phyloP scores from a whole-genome alignment of 2,329 filamentous ascomycete genomes.

The Aspergillus fructus region DNA sequence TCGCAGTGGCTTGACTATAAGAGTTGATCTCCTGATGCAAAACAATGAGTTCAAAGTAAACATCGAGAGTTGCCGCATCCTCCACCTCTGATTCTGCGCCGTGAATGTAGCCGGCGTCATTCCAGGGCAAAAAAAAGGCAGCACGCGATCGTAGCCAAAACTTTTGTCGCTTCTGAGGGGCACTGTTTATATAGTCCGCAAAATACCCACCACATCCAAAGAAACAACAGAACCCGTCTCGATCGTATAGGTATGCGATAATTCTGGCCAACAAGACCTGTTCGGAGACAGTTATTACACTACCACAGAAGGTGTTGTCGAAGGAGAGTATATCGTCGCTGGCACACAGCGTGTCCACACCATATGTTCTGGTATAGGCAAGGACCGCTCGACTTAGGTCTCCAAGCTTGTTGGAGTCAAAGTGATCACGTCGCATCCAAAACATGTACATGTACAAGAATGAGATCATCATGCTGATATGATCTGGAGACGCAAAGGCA shows the following conservation, averaged over 20 bases:
- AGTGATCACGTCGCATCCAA: constrained; percentile 11
- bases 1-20: not conserved
- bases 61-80: constrained; percentile 8
- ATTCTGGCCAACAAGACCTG: constrained; percentile 12
- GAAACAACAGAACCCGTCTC: constrained; percentile 13
- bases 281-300: not conserved
- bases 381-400: constrained; percentile 4
- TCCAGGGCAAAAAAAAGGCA: constrained; percentile 2
- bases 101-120: not conserved
- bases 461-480: constrained; percentile 13
- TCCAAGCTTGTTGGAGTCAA: constrained; percentile 3
- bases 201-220: constrained; percentile 14
- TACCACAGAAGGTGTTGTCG: not conserved
- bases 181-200: constrained; percentile 5
- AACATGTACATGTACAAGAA: constrained; percentile 16
- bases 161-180: not conserved
- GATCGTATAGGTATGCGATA: constrained; percentile 12
- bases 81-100: not conserved
- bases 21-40: constrained; percentile 13
- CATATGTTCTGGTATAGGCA: not conserved
- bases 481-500: constrained; percentile 3
- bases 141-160: constrained; percentile 12
- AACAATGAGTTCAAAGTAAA: constrained; percentile 12
- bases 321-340: constrained; percentile 1
- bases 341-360: constrained; percentile 8